Base-by-base conservation (phyloP, 306 rosid species). In the Oemleria cerasiformis region DNA sequence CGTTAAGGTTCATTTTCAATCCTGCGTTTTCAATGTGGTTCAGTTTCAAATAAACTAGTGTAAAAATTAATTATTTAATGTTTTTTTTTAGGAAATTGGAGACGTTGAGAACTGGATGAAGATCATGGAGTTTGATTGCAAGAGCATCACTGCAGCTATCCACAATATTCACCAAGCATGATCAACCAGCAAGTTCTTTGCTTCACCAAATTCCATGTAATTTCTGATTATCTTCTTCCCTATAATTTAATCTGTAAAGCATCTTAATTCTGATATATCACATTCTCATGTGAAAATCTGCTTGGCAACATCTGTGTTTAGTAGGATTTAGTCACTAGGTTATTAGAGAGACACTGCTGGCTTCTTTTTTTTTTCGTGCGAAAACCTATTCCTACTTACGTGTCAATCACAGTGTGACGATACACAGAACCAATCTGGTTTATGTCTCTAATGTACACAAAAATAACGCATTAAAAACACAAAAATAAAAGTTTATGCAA, bases 1-100 rank as follows among this genome's bases (percentile, higher is more conserved):
- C 45, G 82, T 94, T 54, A 94, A 94, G 97, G 99, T 88, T 60
- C 0, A 0, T 9, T 44, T 17, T 45, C n/a, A 3, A n/a, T 20
- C 8, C 13, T 38, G 9, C 42, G 14, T 41, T 15, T 3, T 30
- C 41, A 6, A 10, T 17, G 0, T n/a, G 17, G 2, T 61, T 9
- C 21, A 9, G 1, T 40, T 63, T 63, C 11, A 30, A 30, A 30
- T 30, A 30, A 30, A 30, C 3, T 30, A 30, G 36, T 30, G 3
- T 30, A 30, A 30, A 6, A 2, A n/a, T 20, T 6, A 45, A 63
- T 57, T 23, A 56, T 20, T 56, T 11, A 57, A 5, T 57, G 62
- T 23, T 57, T 36, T 6, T 17, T 21, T 44, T 42, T 21, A 88
- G 93, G 93, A 88, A 84, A 83, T 88, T 67, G 93, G 93, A 53